These are phyloP conservation scores for Heritiera littoralis DNA, from an alignment of 345 rosid genomes.

Conservation along the genomic window DNA sequence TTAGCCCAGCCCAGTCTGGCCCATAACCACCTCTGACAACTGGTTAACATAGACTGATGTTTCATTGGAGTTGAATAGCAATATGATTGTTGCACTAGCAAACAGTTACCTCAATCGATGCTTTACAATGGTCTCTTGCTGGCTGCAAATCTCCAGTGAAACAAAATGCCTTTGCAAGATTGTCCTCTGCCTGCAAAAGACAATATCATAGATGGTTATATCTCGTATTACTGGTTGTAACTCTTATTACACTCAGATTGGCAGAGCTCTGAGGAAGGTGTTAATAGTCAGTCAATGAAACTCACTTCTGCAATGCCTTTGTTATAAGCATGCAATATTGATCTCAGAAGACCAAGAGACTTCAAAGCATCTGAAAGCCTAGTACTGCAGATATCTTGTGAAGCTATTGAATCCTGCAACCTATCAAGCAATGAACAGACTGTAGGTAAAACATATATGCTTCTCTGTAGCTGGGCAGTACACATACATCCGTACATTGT, in stretches of 20 bases:
- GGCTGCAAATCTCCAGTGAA: constrained; percentile 52
- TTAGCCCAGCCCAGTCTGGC: too few relatives aligned
- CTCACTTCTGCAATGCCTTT: constrained; percentile 76
- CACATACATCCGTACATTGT: neutral
- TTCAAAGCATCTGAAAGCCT: constrained; percentile 50
- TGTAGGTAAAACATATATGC: constrained; percentile 6
- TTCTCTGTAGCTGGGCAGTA: neutral
- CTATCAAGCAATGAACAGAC: constrained; percentile 38
- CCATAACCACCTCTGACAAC: neutral
- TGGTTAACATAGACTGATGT: neutral
- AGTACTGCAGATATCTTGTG: constrained; percentile 36
- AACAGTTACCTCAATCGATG: constrained; percentile 56
- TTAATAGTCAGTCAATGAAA: constrained; percentile 17
- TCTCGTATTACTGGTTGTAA: neutral
- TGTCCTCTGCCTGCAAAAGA: constrained; percentile 66
- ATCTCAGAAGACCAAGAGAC: constrained; percentile 54
- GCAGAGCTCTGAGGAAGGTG: neutral
- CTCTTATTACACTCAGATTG: neutral
- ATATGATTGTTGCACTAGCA: neutral
- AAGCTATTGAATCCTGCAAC: constrained; percentile 48
- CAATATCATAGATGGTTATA: constrained; percentile 6
- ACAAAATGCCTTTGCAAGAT: constrained; percentile 67
- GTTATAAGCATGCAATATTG: constrained; percentile 62
- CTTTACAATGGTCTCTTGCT: constrained; percentile 63
- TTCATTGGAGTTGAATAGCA: neutral